phyloP scores from a whole-genome alignment of 2,329 filamentous ascomycete genomes.

The Trematosphaeria pertusa region DNA sequence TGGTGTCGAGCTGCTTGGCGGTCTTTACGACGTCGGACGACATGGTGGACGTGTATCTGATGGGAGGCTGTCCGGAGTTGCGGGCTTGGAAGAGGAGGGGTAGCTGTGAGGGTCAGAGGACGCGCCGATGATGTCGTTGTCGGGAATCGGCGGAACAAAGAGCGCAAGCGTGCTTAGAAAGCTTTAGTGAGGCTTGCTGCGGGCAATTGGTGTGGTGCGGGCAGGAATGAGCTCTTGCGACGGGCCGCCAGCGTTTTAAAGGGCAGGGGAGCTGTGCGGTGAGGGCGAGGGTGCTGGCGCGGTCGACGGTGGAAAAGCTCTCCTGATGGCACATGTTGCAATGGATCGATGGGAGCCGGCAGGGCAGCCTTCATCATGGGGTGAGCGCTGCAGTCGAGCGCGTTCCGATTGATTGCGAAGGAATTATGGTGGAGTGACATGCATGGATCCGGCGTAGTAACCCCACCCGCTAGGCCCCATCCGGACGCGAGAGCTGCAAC shows the following conservation, averaged over 20 bases:
- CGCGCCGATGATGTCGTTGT: background rate
- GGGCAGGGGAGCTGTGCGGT: no score
- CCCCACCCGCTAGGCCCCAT: no score
- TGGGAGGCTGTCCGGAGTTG: background rate
- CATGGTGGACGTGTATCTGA: no score
- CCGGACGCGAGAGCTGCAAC: no score
- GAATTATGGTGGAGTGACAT: background rate
- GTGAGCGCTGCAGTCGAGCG: background rate
- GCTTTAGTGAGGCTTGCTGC: background rate
- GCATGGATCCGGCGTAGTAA: no score
- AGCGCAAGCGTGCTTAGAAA: background rate
- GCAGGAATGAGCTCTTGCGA: background rate
- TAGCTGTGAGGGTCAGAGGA: background rate
- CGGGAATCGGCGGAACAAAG: background rate
- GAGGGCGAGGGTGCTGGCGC: background rate
- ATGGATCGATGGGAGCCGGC: background rate
- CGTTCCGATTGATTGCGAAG: background rate
- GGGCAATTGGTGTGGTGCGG: background rate
- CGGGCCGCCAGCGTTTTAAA: background rate
- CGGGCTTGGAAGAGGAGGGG: background rate
- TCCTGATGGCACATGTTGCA: background rate
- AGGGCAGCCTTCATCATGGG: background rate
- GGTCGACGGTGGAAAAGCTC: background rate
- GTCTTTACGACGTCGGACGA: constrained; percentile 32
- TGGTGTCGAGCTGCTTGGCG: constrained; percentile 34